Conservation (phyloP, 2,329 filamentous ascomycete species). For the Tolypocladium guangdongense region DNA sequence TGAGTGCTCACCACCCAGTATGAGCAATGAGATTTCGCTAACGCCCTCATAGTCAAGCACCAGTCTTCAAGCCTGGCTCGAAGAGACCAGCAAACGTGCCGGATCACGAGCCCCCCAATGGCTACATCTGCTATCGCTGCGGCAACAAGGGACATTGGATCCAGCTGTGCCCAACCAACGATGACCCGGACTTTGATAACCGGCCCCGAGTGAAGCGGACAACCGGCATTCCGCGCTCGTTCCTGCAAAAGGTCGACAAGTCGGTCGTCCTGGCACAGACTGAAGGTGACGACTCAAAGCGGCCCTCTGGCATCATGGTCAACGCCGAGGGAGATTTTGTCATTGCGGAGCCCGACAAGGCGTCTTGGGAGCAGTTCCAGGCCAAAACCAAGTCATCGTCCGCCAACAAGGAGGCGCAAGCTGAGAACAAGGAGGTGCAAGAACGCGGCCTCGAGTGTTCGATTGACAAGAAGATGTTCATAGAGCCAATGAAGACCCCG, state of each 20-base stretch:
- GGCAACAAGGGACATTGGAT: constrained; percentile 99
- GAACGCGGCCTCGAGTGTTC: constrained; percentile 84
- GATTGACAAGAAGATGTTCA: constrained; percentile 95
- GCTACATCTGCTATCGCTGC: constrained; percentile 94
- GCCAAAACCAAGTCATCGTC: constrained; percentile 85
- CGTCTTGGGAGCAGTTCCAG: constrained; percentile 93
- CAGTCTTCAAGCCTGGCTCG: constrained; percentile 45
- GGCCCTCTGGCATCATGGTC: constrained; percentile 87
- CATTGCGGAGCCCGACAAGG: constrained; percentile 89
- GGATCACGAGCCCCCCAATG: constrained; percentile 83
- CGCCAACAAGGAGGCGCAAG: constrained; percentile 64
- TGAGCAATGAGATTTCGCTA: constrained; percentile 14
- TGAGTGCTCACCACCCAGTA: constrained; percentile 24
- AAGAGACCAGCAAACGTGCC: constrained; percentile 70
- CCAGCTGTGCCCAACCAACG: constrained; percentile 94
- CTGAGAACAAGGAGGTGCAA: constrained; percentile 76
- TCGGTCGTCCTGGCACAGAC: constrained; percentile 63
- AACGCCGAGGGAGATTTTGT: constrained; percentile 97
- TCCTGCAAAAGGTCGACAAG: constrained; percentile 92
- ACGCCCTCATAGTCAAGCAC: constrained; percentile 42
- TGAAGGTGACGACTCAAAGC: constrained; percentile 71
- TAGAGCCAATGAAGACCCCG: constrained; percentile 97
- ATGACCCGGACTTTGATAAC: constrained; percentile 91
- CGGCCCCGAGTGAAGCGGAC: constrained; percentile 89
- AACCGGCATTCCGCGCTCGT: constrained; percentile 90